phyloP scores from a whole-genome alignment of 1,139 yeast species.

The Yamadazyma diospyri region DNA sequence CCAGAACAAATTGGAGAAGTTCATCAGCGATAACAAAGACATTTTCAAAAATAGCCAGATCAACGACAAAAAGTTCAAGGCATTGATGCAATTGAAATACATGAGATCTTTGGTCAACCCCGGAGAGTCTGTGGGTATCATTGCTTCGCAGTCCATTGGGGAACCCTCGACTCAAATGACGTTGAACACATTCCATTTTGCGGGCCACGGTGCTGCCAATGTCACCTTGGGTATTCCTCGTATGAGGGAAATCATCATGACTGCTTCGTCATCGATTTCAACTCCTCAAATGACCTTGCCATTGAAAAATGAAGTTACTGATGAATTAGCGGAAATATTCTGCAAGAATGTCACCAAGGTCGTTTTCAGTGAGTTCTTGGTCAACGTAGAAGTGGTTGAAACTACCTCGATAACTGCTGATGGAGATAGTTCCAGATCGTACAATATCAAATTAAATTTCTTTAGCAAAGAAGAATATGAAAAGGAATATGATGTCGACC shows the following conservation, averaged over 20 bases:
- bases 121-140: constrained; percentile 97
- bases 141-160: constrained; percentile 98
- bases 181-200: constrained; percentile 97
- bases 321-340: constrained; percentile 87
- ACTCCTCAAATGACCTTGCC: constrained; percentile 99
- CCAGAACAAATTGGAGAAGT: constrained; percentile 73
- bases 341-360: constrained; percentile 88
- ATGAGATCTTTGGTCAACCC: constrained; percentile 95
- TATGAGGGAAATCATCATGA: constrained; percentile 99
- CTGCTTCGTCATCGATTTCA: constrained; percentile 91
- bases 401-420: constrained; percentile 62
- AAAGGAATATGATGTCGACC: constrained; percentile 83
- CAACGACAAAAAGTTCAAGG: constrained; percentile 86
- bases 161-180: constrained; percentile 99
- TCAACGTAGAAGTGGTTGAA: constrained; percentile 81
- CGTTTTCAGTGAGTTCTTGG: constrained; percentile 83
- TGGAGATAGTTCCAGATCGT: constrained; percentile 63
- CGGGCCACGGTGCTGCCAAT: constrained; percentile 99
- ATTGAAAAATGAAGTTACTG: constrained; percentile 70
- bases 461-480: constrained; percentile 76
- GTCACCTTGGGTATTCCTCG: constrained; percentile 99
- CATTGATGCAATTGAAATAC: constrained; percentile 96
- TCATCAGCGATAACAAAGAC: constrained; percentile 51
- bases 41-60: constrained; percentile 57
- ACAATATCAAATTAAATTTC: constrained; percentile 70